Base-by-base conservation (phyloP, 2,329 filamentous ascomycete genomes). In the Elsinoe perseae region DNA sequence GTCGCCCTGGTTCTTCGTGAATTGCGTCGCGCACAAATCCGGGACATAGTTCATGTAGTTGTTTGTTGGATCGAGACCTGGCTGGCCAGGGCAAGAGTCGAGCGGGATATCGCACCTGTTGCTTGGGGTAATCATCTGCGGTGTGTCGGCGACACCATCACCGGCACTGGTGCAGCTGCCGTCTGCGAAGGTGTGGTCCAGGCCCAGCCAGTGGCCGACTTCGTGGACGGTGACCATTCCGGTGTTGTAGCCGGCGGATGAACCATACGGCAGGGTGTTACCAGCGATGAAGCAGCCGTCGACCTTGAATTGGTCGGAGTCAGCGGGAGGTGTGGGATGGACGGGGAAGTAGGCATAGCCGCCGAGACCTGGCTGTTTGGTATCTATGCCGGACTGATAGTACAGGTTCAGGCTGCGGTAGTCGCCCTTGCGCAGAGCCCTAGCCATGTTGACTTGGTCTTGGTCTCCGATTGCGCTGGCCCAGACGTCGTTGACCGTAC, bases 11-110 rank as follows among this genome's bases (percentile, higher is more conserved):
- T 71, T 68, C 2, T 68, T 63, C 7, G 78, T 79, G 59, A 81
- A 81, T 1, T 65, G 70, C 59, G 71, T 70, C 64, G 81, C 80
- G 59, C 79, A 81, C 16, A 70, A 72, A 70, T 81, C 79, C 5
- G 69, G 74, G 3, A 73, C 75, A 64, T 81, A 81, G 66, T 82
- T 79, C 79, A 82, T 82, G 61, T 76, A 81, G 62, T 82, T 80
- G 57, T 79, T 75, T 54, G 82, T 75, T 2, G 75, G 69, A 66
- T 82, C 80, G 10, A 70, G 50, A 0, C 74, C 75, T 8, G 69
- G 65, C 32, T 68, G 66, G 18, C 62, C 65, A 0, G 76, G 75
- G 62, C 79, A 82, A 18, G 70, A 77, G 61, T 77, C 71, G 66
- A 80, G 80, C 2, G 61, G 64, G 16, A 70, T 70, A n/a, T 61